These are phyloP conservation scores for Suaeda aralocaspica DNA, from an alignment of 148 eudicot species.

Conservation along the genomic window DNA sequence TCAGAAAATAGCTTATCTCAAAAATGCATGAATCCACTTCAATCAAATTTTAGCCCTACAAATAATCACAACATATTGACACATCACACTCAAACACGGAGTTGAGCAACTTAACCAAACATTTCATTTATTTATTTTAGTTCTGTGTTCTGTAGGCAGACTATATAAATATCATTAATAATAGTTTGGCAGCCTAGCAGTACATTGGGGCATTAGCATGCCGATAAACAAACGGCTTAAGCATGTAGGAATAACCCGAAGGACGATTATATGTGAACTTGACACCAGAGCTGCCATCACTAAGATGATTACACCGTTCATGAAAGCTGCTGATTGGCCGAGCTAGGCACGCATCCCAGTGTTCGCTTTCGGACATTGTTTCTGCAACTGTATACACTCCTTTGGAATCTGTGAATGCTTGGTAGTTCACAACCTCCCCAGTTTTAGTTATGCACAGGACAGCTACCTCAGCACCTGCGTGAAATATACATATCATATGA, in stretches of 20 bases:
- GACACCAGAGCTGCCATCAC: slow-evolving; percentile 59
- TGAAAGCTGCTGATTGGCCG: slow-evolving; percentile 98
- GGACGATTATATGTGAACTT: slow-evolving; percentile 75
- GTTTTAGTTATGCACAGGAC: slow-evolving; percentile 97
- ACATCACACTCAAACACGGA: too few species aligned
- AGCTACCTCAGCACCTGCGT: slow-evolving; percentile 97
- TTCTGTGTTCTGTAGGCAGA: neutral
- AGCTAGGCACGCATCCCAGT: slow-evolving; percentile 91
- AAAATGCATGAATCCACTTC: too few species aligned
- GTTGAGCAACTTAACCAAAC: neutral
- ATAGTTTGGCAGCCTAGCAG: slow-evolving; percentile 28
- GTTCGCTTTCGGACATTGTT: slow-evolving; percentile 94
- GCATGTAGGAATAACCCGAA: slow-evolving; percentile 66
- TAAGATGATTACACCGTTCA: slow-evolving; percentile 61
- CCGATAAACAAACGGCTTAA: slow-evolving; percentile 79
- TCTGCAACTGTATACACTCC: slow-evolving; percentile 90
- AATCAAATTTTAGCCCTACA: too few species aligned
- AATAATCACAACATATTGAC: too few species aligned
- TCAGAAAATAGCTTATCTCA: too few species aligned
- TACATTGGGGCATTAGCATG: slow-evolving; percentile 49
- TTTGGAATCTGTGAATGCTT: slow-evolving; percentile 84
- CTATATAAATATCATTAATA: neutral
- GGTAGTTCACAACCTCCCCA: slow-evolving; percentile 92
- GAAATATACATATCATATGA: slow-evolving; percentile 6
- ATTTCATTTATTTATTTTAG: slow-evolving; percentile 8